Evolutionary conservation across 352 stramenopile species (phyloP), one percentile per base, ranked within the genome.

Genomic region (Pythium brachiatum): DNA sequence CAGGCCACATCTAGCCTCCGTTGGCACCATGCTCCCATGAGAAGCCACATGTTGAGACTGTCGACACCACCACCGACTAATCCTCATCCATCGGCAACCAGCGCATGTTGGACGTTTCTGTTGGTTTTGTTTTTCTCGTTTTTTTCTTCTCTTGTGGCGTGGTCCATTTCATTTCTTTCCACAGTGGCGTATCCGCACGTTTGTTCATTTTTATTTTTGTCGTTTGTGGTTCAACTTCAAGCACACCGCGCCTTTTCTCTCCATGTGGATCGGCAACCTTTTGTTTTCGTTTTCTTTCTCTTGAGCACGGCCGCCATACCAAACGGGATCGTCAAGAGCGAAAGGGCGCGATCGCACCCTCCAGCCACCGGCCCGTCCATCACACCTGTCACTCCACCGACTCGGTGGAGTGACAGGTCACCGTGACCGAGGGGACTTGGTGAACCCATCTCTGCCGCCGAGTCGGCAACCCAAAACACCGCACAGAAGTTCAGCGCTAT

Each of bases 401-500:
- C n/a, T n/a, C n/a, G n/a, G n/a, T n/a, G n/a, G n/a, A n/a, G n/a
- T n/a, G n/a, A n/a, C n/a, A n/a, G n/a, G n/a, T n/a, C n/a, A n/a
- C n/a, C n/a, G n/a, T n/a, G n/a, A n/a, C n/a, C n/a, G n/a, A n/a
- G n/a, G n/a, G n/a, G n/a, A n/a, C n/a, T n/a, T n/a, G n/a, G n/a
- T n/a, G 43, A 62, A 62, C 56, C 56, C 56, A 54, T 48, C 41
- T 41, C 34, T 41, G 9, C 36, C 13, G 15, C 7, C n/a, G n/a
- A n/a, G n/a, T n/a, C 29, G 29, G 57, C 50, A 60, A 60, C 60
- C 60, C 60, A 66, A 66, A 66, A 52, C 52, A 66, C 32, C 21
- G 27, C 26, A 13, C 25, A 31, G 25, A 51, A 26, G 53, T 21
- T 36, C 54, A 25, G 39, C 38, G 26, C 39, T 69, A 69, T 69